phyloP scores from a whole-genome alignment of 192 early-diverging fungal species.

The Backusella westeae region DNA sequence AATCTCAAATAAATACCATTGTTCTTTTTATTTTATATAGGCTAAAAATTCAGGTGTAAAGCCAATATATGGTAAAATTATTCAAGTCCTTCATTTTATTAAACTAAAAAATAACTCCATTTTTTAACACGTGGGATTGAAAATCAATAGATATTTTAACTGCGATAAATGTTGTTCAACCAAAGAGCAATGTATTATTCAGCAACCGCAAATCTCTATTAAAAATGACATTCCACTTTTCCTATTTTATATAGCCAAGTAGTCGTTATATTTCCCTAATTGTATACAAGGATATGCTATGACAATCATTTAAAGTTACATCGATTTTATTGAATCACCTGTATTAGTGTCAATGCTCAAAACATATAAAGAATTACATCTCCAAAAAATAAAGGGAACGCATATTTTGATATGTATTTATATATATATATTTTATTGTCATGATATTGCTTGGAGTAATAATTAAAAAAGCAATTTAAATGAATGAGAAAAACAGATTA shows the following conservation, averaged over 20 bases:
- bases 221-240: neutral
- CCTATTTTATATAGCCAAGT: neutral
- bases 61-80: neutral
- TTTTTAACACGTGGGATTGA: slow-evolving; percentile 3
- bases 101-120: neutral
- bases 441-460: neutral
- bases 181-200: neutral
- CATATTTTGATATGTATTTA: neutral
- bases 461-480: neutral
- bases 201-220: neutral
- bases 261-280: neutral
- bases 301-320: neutral
- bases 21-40: too few relatives aligned
- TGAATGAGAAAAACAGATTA: slow-evolving; percentile 24
- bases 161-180: neutral
- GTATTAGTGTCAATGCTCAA: neutral
- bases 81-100: neutral
- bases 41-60: too few relatives aligned
- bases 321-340: neutral
- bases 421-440: neutral
- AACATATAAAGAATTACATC: neutral
- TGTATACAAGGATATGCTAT: neutral
- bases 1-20: too few relatives aligned
- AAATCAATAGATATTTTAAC: neutral
- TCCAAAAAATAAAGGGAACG: neutral